phyloP scores from a whole-genome alignment of 2,329 filamentous ascomycete genomes.

The Aspergillus pseudotamarii region DNA sequence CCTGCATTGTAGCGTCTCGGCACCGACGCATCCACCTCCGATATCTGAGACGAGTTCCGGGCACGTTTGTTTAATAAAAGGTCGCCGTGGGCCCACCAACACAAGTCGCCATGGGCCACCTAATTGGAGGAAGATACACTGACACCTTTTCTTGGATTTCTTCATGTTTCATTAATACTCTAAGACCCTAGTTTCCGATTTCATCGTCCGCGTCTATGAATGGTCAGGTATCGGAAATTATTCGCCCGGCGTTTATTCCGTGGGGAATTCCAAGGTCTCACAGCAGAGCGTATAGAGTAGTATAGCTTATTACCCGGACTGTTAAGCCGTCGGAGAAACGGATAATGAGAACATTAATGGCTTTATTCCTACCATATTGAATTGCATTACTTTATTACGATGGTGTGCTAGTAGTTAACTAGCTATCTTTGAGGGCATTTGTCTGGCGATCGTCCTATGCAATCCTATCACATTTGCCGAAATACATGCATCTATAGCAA shows the following conservation, averaged over 20 bases:
- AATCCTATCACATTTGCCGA: background rate
- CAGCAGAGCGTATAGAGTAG: background rate
- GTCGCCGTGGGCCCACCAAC: background rate
- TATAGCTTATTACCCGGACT: background rate
- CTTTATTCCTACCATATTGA: background rate
- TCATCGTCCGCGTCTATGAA: background rate
- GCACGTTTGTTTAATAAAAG: background rate
- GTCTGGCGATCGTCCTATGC: background rate
- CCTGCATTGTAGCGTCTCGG: background rate
- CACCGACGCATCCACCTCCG: background rate
- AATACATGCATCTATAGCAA: background rate
- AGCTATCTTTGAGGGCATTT: background rate
- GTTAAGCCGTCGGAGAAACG: background rate
- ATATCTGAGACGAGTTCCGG: background rate
- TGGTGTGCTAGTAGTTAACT: background rate
- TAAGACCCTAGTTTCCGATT: background rate
- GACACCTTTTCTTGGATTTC: background rate
- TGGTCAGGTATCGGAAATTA: background rate
- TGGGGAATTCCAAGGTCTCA: background rate
- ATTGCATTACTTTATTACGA: background rate
- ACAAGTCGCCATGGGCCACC: too few relatives aligned
- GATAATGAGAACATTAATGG: background rate
- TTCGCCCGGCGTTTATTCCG: background rate
- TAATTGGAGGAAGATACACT: background rate
- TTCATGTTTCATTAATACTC: background rate